These are phyloP conservation scores for Xylariaceae sp. DNA, from an alignment of 2,329 filamentous ascomycete species.

Conservation along the genomic window DNA sequence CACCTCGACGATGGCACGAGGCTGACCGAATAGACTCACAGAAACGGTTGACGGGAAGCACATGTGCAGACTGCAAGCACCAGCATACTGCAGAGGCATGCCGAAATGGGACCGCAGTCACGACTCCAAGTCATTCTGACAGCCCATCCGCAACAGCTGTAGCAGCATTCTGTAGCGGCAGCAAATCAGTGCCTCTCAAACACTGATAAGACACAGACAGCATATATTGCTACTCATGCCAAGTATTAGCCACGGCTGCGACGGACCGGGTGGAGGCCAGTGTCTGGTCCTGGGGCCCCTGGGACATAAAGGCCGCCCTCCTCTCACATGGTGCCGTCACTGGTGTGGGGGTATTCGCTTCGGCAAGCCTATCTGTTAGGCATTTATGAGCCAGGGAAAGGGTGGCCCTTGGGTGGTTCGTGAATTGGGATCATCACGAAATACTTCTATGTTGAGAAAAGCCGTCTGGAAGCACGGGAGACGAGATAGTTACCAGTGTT, in stretches of 20 bases:
- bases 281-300: slow-evolving; percentile 11
- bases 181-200: slow-evolving; percentile 3
- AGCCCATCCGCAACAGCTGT: slow-evolving; percentile 4
- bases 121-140: slow-evolving; percentile 7
- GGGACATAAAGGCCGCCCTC: slow-evolving; percentile 6
- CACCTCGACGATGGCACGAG: slow-evolving; percentile 8
- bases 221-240: slow-evolving; percentile 17
- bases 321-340: slow-evolving; percentile 6
- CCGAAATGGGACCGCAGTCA: slow-evolving; percentile 22
- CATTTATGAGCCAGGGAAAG: slow-evolving; percentile 1
- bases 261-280: slow-evolving; percentile 18
- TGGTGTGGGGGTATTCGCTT: slow-evolving; percentile 12
- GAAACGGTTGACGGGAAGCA: slow-evolving; percentile 3
- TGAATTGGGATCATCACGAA: slow-evolving; percentile 1
- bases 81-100: no score
- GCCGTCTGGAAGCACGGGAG: background rate
- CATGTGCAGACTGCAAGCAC: slow-evolving; percentile 7
- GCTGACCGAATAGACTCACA: slow-evolving; percentile 8
- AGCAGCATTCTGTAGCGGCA: background rate
- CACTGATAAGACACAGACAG: slow-evolving; percentile 16
- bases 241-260: slow-evolving; percentile 15
- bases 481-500: background rate
- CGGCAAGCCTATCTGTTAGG: slow-evolving; percentile 12
- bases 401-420: slow-evolving; percentile 1
- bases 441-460: background rate